Evolutionary conservation across 257 asterid species (phyloP).

Genomic region (Solanum chmielewskii): DNA sequence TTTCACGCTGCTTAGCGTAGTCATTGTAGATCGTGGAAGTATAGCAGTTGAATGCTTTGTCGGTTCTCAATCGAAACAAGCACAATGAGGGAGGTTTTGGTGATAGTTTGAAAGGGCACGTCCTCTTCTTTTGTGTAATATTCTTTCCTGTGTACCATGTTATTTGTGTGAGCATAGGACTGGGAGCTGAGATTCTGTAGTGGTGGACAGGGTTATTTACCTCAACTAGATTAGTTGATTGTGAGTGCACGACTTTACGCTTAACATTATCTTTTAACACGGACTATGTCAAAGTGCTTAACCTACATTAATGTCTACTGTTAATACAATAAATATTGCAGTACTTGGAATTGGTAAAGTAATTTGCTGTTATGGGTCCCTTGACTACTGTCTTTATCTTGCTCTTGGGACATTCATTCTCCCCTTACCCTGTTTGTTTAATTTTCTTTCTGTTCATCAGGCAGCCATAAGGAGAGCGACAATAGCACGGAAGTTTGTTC

Average conservation of each 20-base stretch:
- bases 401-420: not conserved
- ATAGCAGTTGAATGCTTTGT: not conserved
- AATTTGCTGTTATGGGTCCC: not conserved
- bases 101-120: not conserved
- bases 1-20: not conserved
- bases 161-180: not conserved
- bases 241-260: not conserved
- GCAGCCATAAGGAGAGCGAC: slow-evolving; percentile 96
- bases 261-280: not conserved
- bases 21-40: not conserved
- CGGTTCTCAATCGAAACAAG: not conserved
- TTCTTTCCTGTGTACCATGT: not conserved
- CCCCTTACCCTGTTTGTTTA: not conserved
- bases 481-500: slow-evolving; percentile 73
- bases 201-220: not conserved
- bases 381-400: not conserved
- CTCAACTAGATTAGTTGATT: not conserved
- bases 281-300: not conserved
- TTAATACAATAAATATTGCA: not conserved
- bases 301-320: not conserved
- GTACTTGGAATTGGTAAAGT: not conserved
- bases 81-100: not conserved
- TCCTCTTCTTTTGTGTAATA: not conserved
- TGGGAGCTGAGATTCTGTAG: not conserved
- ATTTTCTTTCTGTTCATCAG: slow-evolving; percentile 22